Base-by-base conservation (phyloP, 1,139 yeast genomes). In the Diutina mesorugosa region DNA sequence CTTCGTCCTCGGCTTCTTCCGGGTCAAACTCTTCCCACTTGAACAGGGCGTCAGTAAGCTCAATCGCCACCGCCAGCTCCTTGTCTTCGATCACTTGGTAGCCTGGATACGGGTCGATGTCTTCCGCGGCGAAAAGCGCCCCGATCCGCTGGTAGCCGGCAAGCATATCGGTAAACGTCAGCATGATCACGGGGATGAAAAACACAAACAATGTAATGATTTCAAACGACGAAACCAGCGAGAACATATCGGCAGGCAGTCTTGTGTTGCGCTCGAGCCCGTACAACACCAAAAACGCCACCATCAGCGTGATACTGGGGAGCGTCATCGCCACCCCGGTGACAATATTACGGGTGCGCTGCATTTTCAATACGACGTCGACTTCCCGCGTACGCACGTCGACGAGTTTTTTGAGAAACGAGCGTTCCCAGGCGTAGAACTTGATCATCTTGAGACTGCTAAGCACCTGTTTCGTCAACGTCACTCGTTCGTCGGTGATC, bases 171-270 rank as follows among this genome's bases (percentile, higher is more conserved):
- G 83, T 77, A 58, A 83, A 85, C 56, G 81, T 71, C 32, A 89
- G 83, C 57, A 85, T 71, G 60, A 87, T 84, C 70, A 88, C 72
- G 32, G 96, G 97, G 56, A 88, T 72, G 63, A 88, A 72, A 64
- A 88, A 74, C 28, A 79, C 73, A 59, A 73, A 77, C 56, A 71
- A 72, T 3, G 83, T 67, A 60, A 80, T 72, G 47, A 83, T 77
- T 62, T 84, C 84, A 73, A 90, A 90, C 57, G 88, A 76, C 0
- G 95, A 79, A 57, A 90, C 73, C 10, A 96, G 85, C 0, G 97
- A 80, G 66, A 90, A 90, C 16, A 90, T 82, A 41, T 78, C 72
- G 2, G 90, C 91, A 1, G 95, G 85, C 59, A 76, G 74, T 61
- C 81, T 76, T 12, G 53, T 50, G 29, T 74, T 69, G 51, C 77